phyloP scores from a whole-genome alignment of 495 filamentous ascomycete species.

The Aspergillus baeticus region DNA sequence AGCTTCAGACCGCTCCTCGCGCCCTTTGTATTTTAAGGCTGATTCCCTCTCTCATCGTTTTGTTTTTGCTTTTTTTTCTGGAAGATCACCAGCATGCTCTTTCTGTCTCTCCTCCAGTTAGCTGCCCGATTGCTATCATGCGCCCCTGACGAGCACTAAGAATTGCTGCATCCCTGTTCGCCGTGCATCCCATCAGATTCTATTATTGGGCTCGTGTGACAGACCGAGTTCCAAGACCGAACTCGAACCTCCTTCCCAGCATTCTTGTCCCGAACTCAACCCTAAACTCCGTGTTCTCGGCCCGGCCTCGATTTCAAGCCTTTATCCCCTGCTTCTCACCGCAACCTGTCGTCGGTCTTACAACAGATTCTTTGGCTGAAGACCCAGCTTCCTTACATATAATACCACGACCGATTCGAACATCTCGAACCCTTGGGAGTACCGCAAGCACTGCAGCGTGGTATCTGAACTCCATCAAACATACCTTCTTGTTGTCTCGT shows the following conservation, averaged over 20 bases:
- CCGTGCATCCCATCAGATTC: conserved; percentile 20
- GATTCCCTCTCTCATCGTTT: background rate
- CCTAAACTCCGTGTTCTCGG: conserved; percentile 9
- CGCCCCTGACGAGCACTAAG: conserved; percentile 18
- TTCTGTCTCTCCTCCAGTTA: conserved; percentile 22
- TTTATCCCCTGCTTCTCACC: conserved; percentile 10
- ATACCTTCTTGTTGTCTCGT: conserved; percentile 7
- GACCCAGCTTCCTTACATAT: background rate
- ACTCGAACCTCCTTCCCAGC: background rate
- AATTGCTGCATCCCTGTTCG: conserved; percentile 22
- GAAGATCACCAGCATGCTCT: conserved; percentile 12
- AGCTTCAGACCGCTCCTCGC: conserved; percentile 14
- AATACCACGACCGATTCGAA: background rate
- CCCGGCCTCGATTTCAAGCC: conserved; percentile 5
- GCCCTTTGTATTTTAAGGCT: conserved; percentile 11
- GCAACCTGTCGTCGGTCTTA: conserved; percentile 4
- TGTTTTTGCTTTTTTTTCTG: conserved; percentile 7
- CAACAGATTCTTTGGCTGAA: conserved; percentile 3
- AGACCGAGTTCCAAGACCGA: conserved; percentile 14
- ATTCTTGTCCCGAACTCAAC: conserved; percentile 1
- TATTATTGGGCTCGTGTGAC: conserved; percentile 13
- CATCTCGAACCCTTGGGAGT: conserved; percentile 1
- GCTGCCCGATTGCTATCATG: conserved; percentile 21
- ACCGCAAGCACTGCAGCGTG: conserved; percentile 1
- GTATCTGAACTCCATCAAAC: conserved; percentile 10